Percentiles rank a stretch among this genome's conserved stretches.
Evolutionary conservation across 805 yeast species (phyloP).

Genomic region (Grigorovia yakushimaensis): DNA sequence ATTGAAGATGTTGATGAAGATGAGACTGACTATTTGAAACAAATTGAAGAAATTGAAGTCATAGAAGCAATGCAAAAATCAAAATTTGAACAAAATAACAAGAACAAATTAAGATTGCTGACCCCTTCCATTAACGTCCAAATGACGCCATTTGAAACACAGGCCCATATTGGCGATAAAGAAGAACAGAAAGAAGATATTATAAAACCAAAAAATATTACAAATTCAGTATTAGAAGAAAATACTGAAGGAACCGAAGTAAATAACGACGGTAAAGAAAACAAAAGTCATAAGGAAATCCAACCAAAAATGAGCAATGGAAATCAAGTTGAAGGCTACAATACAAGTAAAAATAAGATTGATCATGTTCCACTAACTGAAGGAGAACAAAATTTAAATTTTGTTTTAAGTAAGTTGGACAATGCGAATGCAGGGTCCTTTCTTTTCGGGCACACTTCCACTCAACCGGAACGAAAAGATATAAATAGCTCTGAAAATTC

Average conservation of each 20-base stretch:
- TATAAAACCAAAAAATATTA: too few relatives aligned
- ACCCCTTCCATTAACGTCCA: too few relatives aligned
- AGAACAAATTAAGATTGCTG: neutral
- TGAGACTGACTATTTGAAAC: conserved; percentile 17
- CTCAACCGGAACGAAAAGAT: neutral
- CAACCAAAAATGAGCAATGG: too few relatives aligned
- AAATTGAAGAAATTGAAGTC: conserved; percentile 29
- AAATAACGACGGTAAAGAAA: conserved; percentile 30
- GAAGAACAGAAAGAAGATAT: neutral
- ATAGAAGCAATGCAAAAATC: conserved; percentile 30
- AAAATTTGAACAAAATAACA: conserved; percentile 5
- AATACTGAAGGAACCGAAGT: conserved; percentile 24
- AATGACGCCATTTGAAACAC: too few relatives aligned
- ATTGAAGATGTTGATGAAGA: conserved; percentile 12
- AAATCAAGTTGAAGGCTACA: too few relatives aligned
- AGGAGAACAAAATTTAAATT: conserved; percentile 18
- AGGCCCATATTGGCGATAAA: too few relatives aligned
- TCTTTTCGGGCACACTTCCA: neutral
- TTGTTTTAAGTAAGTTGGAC: conserved; percentile 16
- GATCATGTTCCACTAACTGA: conserved; percentile 5
- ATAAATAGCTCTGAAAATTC: neutral
- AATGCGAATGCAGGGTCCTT: conserved; percentile 1
- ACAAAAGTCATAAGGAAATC: conserved; percentile 2
- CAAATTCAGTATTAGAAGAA: neutral
- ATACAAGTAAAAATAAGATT: too few relatives aligned